Base-by-base conservation (phyloP, 441 rosid species). In the Mallotus japonicus region DNA sequence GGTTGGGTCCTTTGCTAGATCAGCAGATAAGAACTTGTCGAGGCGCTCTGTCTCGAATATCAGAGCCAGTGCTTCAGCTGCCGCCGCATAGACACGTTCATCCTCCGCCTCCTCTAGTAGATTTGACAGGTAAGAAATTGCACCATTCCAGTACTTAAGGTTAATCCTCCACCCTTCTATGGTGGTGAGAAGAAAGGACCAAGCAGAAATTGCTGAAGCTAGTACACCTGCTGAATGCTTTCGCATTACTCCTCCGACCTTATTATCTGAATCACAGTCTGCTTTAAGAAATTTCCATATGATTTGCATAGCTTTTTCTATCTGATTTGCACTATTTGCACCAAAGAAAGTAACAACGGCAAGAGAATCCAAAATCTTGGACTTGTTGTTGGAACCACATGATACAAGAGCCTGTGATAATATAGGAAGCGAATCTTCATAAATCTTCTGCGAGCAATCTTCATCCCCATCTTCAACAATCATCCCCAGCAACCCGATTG, bases 181-280 rank as follows among this genome's bases (percentile, higher is more conserved):
- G n/a, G 79, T 76, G 8, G 68, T 20, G 28, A 76, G 67, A 71
- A 76, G 75, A 76, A 76, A 60, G 22, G 68, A 65, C 79, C 68
- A 71, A 13, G 63, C 63, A n/a, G 72, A 59, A 68, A 76, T 72
- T 66, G 57, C 72, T 16, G 71, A 71, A 58, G 72, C 34, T 16
- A 65, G 32, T 1, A 28, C 32, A 28, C 32, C 32, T 28, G 32
- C 2, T 28, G 32, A 28, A 28, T 28, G 32, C 32, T 28, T 28
- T 28, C 32, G 32, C 32, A 28, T 28, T 28, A 28, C 32, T 28
- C 32, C 32, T 28, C 32, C 32, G 32, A 28, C 32, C 3, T 28
- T 28, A 28, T 28, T 28, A 28, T 28, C 32, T 28, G 32, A 28
- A 28, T 28, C 32, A 28, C 3, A 28, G 32, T 28, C 32, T 47